These are phyloP conservation scores for Avena insularis DNA, from an alignment of 176 grass and related monocot genomes.

Conservation along the genomic window DNA sequence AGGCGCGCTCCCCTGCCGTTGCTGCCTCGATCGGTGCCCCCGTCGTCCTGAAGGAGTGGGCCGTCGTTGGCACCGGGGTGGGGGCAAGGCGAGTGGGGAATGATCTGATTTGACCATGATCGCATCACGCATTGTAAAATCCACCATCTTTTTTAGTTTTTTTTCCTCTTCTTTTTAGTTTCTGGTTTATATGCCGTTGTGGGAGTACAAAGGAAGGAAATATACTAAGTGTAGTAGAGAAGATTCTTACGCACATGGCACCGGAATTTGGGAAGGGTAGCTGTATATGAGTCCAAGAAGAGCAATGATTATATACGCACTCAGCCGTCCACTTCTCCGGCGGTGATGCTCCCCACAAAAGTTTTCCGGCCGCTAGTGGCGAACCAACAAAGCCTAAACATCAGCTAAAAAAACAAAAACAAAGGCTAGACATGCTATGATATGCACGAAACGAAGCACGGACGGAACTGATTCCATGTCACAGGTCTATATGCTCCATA, in stretches of 20 bases:
- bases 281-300: neutral
- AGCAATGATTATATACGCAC: conserved; percentile 40
- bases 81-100: conserved; percentile 21
- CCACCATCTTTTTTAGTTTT: neutral
- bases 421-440: neutral
- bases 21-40: neutral
- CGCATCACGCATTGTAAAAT: conserved; percentile 63
- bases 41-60: neutral
- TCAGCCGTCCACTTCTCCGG: conserved; percentile 10
- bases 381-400: neutral
- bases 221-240: conserved; percentile 30
- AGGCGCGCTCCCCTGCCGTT: neutral
- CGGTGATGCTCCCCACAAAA: neutral
- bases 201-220: conserved; percentile 38
- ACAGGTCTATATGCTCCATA: neutral
- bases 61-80: neutral
- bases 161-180: neutral
- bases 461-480: neutral
- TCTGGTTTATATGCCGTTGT: conserved; percentile 46
- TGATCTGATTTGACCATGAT: conserved; percentile 46
- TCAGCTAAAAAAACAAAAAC: neutral
- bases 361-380: conserved; percentile 15
- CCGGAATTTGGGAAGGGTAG: neutral
- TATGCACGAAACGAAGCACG: neutral
- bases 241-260: conserved; percentile 46